Base-by-base conservation (phyloP, 2,329 filamentous ascomycete genomes). In the Byssothecium circinans region DNA sequence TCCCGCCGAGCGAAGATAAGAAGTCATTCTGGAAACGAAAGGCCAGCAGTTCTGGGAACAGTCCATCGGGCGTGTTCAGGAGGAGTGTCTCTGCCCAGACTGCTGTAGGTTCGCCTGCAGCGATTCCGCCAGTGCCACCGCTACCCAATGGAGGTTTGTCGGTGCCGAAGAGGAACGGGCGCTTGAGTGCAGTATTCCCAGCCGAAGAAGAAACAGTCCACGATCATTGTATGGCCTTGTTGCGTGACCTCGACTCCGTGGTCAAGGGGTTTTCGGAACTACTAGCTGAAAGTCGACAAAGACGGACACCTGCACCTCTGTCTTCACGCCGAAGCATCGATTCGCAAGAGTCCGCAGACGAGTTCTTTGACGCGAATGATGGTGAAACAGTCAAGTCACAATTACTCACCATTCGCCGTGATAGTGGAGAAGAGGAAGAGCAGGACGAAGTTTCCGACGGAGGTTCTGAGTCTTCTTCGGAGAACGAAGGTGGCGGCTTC, bases 21-120 rank as follows among this genome's bases (percentile, higher is more conserved):
- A 81, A 84, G 49, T 78, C 89, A 0, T 97, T 99, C 65, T 99
- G 94, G 94, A 95, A 91, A 70, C 84, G 92, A 39, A 96, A 95
- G 72, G 78, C 86, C 1, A 91, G 85, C 60, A 74, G 68, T 34
- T 74, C 73, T 18, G 74, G 68, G 18, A 71, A 61, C 40, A 74
- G 67, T 55, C 72, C 71, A 17, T 68, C 73, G 53, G 75, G 59
- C 45, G 58, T 74, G 33, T 75, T 77, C 56, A 74, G 70, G 44
- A 72, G 76, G 64, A 79, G 73, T 54, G 71, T 78, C n/a, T 79
- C 80, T 22, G 74, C 78, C 11, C 81, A 83, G 60, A 66, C 81
- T 17, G 73, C 74, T 3, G 75, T 78, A 6, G 76, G 79, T 12
- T 68, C 74, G 4, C 71, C 75, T 10, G 30, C 71, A 29, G 58